A percentile compares a stretch with the other conserved stretches of the same genome.
Conservation (phyloP, 148 eudicot genomes). For the Heliamphora exappendiculata region DNA sequence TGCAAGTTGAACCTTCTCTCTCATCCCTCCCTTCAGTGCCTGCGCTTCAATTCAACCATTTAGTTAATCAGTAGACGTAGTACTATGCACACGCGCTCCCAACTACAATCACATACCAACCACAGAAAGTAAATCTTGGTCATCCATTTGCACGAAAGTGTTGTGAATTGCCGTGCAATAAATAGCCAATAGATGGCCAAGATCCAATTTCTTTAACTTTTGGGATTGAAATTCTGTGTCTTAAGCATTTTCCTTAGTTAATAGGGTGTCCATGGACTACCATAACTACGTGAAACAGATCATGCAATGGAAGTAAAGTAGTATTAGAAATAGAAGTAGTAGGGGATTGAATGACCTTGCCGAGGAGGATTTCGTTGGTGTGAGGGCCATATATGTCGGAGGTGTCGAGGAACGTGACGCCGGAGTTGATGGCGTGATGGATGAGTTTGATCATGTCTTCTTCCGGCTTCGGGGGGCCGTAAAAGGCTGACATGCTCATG, state of each 20-base stretch:
- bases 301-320: not conserved
- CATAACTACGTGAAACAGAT: not conserved
- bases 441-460: not conserved
- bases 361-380: not conserved
- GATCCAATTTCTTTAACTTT: too few relatives aligned
- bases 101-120: too few relatives aligned
- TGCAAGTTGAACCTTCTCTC: constrained; percentile 11
- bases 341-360: not conserved
- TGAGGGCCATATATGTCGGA: constrained; percentile 3
- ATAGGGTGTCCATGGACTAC: not conserved
- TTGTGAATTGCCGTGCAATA: too few relatives aligned
- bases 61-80: not conserved
- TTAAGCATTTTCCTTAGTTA: not conserved
- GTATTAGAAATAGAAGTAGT: not conserved
- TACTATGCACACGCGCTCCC: too few relatives aligned
- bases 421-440: not conserved
- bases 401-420: constrained; percentile 9
- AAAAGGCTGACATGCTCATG: not conserved
- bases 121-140: too few relatives aligned
- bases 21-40: constrained; percentile 14
- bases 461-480: not conserved
- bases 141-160: too few relatives aligned
- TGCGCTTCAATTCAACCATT: not conserved
- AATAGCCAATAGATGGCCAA: too few relatives aligned
- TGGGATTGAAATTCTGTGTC: not conserved